Percentiles rank a stretch among this genome's conserved stretches.
phyloP scores from a whole-genome alignment of 176 grass and related monocot genomes.

The Rhynchospora tenuis region DNA sequence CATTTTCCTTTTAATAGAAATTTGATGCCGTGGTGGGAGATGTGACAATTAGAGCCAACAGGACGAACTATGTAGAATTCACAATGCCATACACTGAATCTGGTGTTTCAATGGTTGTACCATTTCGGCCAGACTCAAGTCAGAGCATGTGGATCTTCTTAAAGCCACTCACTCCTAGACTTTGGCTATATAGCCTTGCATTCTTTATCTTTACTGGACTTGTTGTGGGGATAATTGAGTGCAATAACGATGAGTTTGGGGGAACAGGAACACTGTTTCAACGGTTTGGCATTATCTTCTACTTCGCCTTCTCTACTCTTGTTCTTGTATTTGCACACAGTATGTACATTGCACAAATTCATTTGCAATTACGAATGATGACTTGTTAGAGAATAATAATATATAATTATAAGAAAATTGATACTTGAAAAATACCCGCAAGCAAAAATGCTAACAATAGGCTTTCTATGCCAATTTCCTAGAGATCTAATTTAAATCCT shows the following conservation, averaged over 20 bases:
- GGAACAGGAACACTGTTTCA: neutral
- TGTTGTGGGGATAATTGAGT: constrained; percentile 25
- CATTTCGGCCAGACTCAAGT: neutral
- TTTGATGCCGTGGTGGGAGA: constrained; percentile 55
- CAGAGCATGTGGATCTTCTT: constrained; percentile 44
- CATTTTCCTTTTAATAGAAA: constrained; percentile 13
- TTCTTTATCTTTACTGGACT: constrained; percentile 28
- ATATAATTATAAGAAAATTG: too few species aligned
- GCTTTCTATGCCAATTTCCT: too few species aligned
- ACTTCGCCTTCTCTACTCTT: constrained; percentile 38
- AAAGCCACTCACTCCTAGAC: constrained; percentile 23
- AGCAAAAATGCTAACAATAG: neutral
- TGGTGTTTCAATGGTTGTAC: constrained; percentile 38
- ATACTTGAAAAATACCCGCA: too few species aligned
- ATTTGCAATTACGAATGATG: neutral
- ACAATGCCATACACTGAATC: constrained; percentile 49
- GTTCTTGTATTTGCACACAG: constrained; percentile 34
- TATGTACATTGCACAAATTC: neutral
- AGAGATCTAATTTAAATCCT: too few species aligned
- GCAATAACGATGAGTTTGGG: neutral
- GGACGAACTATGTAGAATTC: constrained; percentile 34
- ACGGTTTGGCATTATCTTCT: constrained; percentile 37
- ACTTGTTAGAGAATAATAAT: too few species aligned
- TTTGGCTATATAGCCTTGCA: constrained; percentile 31
- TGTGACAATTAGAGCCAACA: constrained; percentile 33